These are phyloP conservation scores for Artemisia annua DNA, from an alignment of 129 eudicot species.

Conservation along the genomic window DNA sequence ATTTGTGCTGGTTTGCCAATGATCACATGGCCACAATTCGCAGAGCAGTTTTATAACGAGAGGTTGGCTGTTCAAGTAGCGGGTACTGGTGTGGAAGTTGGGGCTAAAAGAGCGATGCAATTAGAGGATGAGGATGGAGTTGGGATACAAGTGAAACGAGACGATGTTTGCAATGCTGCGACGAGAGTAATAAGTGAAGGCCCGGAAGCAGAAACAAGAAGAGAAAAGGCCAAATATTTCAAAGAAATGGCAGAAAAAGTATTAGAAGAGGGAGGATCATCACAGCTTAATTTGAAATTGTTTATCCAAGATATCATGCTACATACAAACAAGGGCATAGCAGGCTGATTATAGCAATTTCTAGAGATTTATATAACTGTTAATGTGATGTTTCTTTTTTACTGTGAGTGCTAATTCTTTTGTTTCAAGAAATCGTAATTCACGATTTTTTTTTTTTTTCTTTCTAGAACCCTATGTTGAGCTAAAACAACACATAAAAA, in stretches of 20 bases:
- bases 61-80: conserved; percentile 29
- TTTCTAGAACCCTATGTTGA: too few relatives aligned
- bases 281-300: conserved; percentile 21
- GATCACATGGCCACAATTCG: conserved; percentile 50
- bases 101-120: conserved; percentile 22
- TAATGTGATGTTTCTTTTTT: conserved; percentile 11
- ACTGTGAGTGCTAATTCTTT: neutral
- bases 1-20: conserved; percentile 40
- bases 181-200: conserved; percentile 28
- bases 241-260: conserved; percentile 31
- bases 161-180: conserved; percentile 29
- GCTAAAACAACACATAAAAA: too few relatives aligned
- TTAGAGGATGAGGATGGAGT: conserved; percentile 27
- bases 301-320: conserved; percentile 33
- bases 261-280: conserved; percentile 38
- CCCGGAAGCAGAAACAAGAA: too few relatives aligned
- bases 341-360: conserved; percentile 22
- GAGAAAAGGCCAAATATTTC: conserved; percentile 24
- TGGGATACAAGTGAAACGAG: conserved; percentile 28
- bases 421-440: neutral
- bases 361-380: neutral
- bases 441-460: too few relatives aligned
- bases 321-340: conserved; percentile 28
- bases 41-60: conserved; percentile 42
- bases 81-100: conserved; percentile 34